Base-by-base conservation (phyloP, 129 eudicot species). In the Artemisia tridentata region DNA sequence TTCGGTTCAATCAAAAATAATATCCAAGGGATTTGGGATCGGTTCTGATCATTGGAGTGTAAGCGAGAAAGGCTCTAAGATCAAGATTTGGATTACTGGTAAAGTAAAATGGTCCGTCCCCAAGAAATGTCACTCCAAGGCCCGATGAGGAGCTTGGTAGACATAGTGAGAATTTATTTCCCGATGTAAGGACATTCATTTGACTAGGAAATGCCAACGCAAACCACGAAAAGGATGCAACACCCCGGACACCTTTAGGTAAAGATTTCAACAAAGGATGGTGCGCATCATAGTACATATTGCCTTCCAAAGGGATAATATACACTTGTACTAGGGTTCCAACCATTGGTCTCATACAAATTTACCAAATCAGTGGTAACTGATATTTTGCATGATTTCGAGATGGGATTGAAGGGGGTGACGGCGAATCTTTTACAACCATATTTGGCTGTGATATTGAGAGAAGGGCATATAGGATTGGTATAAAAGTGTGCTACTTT, bases 331-430 rank as follows among this genome's bases (percentile, higher is more conserved):
- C 45, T 60, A 60, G 65, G 43, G 17, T 25, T 59, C 31, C 64
- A 5, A 0, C 64, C 64, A 58, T 58, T 25, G 43, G 65, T 60
- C 4, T 4, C 43, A 41, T 60, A 12, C 4, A 25, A 2, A 13
- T 27, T 5, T n/a, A 60, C 65, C 45, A 60, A 60, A 25, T 60
- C 45, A 11, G 65, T 60, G 18, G 65, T 60, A 60, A n/a, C n/a
- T 60, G 65, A 60, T 60, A 60, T 4, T 25, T 60, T 60, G 18
- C 65, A 60, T 23, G 65, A 23, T 60, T 25, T 60, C 21, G 65
- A 60, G 45, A 60, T 25, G 65, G 65, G 46, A 13, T 59, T 59
- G 13, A 59, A 25, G 2, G 65, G 65, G 17, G 65, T 25, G 18
- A 27, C 65, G 3, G 45, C 65, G 18, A 18, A 59, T 59, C 25